Base-by-base conservation (phyloP, 2,329 filamentous ascomycete species). In the Microsporum audouinii region DNA sequence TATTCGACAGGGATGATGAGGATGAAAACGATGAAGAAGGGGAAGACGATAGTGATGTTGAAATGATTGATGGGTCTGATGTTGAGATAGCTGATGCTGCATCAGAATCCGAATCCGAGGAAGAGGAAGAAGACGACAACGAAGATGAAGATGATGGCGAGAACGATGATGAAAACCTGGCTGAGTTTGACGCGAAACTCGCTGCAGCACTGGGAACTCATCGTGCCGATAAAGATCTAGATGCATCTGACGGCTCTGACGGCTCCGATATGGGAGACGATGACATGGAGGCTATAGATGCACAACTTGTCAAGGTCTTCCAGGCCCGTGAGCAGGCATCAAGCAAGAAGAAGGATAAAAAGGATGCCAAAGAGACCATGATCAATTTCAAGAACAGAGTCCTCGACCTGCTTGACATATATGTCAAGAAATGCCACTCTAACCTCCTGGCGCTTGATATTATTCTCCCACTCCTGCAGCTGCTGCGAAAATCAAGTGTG, bases 341-440 rank as follows among this genome's bases (percentile, higher is more conserved):
- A 1, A 86, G 81, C 71, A 87, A 88, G 70, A 94, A 91, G 76
- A 88, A 91, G 74, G 86, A 94, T 70, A 88, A 88, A 68, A 89
- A 89, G 70, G 88, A 92, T 63, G 91, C 92, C 60, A 94, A 89
- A 71, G 88, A 92, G 66, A 90, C 85, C 23, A 89, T 97, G 70
- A 78, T 95, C 68, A 91, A 92, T 75, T 96, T 99, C 81, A 99
- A 99, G 78, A 89, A 89, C 73, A 88, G 91, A 47, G 87, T 96
- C 4, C 82, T 97, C 3, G 94, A 97, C 70, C 82, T 97, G 0
- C 80, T 97, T 8, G 84, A 88, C 63, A 88, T 94, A 65, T 97
- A 90, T 73, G 80, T 94, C 65, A 91, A 88, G 72, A 87, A 88
- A 67, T 87, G 94, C 73, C 83, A 87, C 61, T 80, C 80, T 27